phyloP scores from a whole-genome alignment of 2,329 filamentous ascomycete genomes.

The Boeremia lycopersici region DNA sequence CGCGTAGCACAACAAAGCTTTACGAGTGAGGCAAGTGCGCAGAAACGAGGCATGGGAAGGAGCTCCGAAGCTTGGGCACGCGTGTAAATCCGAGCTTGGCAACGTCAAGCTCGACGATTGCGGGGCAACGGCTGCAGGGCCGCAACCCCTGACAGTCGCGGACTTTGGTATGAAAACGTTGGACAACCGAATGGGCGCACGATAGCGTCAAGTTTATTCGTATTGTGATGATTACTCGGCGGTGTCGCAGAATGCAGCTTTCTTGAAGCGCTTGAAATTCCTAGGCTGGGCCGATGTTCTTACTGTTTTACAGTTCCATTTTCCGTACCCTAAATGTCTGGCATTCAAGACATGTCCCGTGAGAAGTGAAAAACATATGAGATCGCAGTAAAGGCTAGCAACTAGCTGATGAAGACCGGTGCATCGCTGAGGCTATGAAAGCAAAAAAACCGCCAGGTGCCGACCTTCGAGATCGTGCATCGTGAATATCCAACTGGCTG shows the following conservation, averaged over 20 bases:
- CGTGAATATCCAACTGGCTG: conserved; percentile 27
- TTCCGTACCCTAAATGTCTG: conserved; percentile 15
- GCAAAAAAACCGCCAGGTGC: conserved; percentile 26
- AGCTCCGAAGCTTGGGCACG: conserved; percentile 18
- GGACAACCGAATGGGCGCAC: background rate
- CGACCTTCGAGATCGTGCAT: conserved; percentile 38
- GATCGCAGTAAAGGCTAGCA: conserved; percentile 8
- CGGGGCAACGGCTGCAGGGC: conserved; percentile 14
- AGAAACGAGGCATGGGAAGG: conserved; percentile 1
- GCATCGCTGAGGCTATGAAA: conserved; percentile 24
- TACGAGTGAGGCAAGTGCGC: background rate
- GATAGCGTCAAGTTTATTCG: background rate
- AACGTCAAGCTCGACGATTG: conserved; percentile 7
- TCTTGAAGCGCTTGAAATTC: conserved; percentile 3
- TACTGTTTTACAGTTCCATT: conserved; percentile 18
- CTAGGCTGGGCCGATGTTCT: conserved; percentile 12
- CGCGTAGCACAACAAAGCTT: conserved; percentile 6
- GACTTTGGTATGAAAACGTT: conserved; percentile 1
- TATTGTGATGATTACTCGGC: conserved; percentile 2
- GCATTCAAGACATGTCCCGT: conserved; percentile 11
- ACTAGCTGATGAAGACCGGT: conserved; percentile 9
- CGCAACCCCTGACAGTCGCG: conserved; percentile 6
- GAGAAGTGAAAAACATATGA: conserved; percentile 16
- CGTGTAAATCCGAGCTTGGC: conserved; percentile 6
- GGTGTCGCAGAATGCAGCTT: conserved; percentile 7